Evolutionary conservation across 75 land plant genomes (phyloP).

Genomic region (Selaginella moellendorffii): DNA sequence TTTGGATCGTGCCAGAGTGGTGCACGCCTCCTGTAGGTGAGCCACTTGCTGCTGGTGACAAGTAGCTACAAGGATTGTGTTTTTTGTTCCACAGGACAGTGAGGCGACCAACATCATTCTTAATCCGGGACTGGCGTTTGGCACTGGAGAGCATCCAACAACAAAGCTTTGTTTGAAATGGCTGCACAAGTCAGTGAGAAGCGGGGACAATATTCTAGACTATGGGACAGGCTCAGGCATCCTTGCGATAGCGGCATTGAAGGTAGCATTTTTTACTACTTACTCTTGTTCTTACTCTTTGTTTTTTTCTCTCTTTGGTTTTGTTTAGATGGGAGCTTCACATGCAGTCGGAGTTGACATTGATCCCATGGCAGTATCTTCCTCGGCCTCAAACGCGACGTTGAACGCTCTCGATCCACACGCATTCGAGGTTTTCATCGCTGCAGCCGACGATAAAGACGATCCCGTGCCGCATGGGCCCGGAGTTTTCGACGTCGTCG

Average conservation of each 20-base stretch:
- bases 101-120: conserved; percentile 58
- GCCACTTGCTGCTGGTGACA: too few relatives aligned
- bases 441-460: conserved; percentile 17
- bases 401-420: conserved; percentile 44
- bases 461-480: conserved; percentile 5
- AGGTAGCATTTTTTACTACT: too few relatives aligned
- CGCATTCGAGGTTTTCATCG: conserved; percentile 33
- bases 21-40: conserved; percentile 54
- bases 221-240: conserved; percentile 85
- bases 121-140: conserved; percentile 87
- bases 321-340: conserved; percentile 59
- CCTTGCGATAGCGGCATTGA: conserved; percentile 71
- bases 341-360: conserved; percentile 61
- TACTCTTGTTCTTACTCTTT: too few relatives aligned
- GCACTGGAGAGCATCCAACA: conserved; percentile 86
- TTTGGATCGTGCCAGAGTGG: conserved; percentile 87
- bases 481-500: conserved; percentile 47
- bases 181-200: conserved; percentile 33
- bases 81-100: conserved; percentile 28
- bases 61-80: neutral
- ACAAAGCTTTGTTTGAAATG: conserved; percentile 60
- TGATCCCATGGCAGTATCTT: conserved; percentile 62
- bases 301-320: too few relatives aligned
- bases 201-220: conserved; percentile 58
- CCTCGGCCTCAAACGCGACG: conserved; percentile 49